Evolutionary conservation across 306 rosid species (phyloP), one percentile per base, ranked within the genome.

Genomic region (Ammopiptanthus mongolicus): DNA sequence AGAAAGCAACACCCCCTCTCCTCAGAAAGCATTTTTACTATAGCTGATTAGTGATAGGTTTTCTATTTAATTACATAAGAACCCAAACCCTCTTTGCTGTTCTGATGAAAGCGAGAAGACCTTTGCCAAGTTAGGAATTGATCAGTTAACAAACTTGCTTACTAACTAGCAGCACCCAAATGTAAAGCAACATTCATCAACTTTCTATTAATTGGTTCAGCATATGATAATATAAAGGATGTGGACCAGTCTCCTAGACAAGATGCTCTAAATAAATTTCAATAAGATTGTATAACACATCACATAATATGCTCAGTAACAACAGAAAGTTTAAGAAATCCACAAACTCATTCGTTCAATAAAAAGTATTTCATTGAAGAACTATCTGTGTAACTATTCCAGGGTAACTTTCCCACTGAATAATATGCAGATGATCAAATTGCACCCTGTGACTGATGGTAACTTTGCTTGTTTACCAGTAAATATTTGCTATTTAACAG

Each of bases 221-320:
- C 39, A 44, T 66, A 14, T 44, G 57, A 66, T 42, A 41, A 41
- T 41, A 65, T 65, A 28, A 44, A 66, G 55, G 56, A 22, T 42
- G 50, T 18, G 21, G 21, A 8, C 21, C 23, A 56, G 15, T 13
- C 0, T 10, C 33, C 21, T 64, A 18, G 33, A 39, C 69, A 17
- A 10, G 15, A 18, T 64, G 33, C 33, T 51, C 52, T 48, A 64
- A 63, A 23, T 51, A 70, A n/a, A n/a, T n/a, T n/a, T n/a, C n/a
- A n/a, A n/a, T n/a, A n/a, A n/a, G n/a, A n/a, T n/a, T 63, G 75
- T 33, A 68, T 52, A 63, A 52, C 37, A 52, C 44, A 53, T 55
- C 5, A 14, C 23, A 53, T 37, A 12, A 57, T 23, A 44, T 71
- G 67, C 53, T 22, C 52, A 56, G 42, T 46, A n/a, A 39, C 67